phyloP scores from a whole-genome alignment of 345 rosid genomes.

The Lepidium aucheri region DNA sequence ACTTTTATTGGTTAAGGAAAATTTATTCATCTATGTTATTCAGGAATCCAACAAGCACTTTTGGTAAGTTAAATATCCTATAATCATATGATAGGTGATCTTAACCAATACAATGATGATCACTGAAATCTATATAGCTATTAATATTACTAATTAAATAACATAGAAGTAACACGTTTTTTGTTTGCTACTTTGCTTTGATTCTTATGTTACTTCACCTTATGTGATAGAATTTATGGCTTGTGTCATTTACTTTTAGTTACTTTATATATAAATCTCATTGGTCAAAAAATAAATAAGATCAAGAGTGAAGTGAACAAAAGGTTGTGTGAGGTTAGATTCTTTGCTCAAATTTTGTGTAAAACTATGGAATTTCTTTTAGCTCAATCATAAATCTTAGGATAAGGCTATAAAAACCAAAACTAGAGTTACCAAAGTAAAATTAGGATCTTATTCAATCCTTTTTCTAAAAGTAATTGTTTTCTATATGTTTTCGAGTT shows the following conservation, averaged over 20 bases:
- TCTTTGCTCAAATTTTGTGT: constrained; percentile 18
- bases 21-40: too few species aligned
- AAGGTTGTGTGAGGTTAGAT: constrained; percentile 18
- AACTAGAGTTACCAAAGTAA: background rate
- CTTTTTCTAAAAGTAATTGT: background rate
- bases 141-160: background rate
- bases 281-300: background rate
- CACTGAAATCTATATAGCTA: background rate
- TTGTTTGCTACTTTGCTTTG: constrained; percentile 22
- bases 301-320: constrained; percentile 30
- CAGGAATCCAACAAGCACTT: too few species aligned
- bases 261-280: background rate
- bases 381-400: background rate
- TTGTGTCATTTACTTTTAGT: constrained; percentile 16
- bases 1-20: too few species aligned
- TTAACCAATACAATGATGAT: background rate
- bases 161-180: background rate
- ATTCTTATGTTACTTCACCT: constrained; percentile 20
- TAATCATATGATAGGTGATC: too few species aligned
- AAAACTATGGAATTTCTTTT: constrained; percentile 10
- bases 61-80: too few species aligned
- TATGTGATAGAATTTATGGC: constrained; percentile 2
- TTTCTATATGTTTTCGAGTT: background rate
- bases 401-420: background rate
- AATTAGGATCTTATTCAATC: background rate